A percentile compares a stretch with the other conserved stretches of the same genome.
These are phyloP conservation scores for Pichia sporocuriosa DNA, from an alignment of 805 yeast genomes.

Conservation along the genomic window DNA sequence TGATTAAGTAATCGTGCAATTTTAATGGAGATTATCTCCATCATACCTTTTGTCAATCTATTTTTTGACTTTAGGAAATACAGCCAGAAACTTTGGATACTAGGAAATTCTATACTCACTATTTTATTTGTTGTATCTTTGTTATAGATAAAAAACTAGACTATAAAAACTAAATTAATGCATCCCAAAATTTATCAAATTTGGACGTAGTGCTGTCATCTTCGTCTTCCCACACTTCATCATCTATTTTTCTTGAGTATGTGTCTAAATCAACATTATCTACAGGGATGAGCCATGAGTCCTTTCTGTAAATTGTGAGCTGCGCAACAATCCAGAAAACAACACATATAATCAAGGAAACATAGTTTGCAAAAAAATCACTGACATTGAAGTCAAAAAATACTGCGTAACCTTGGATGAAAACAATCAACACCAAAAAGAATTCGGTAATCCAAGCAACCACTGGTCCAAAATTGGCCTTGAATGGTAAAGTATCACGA, in stretches of 20 bases:
- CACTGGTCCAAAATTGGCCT: slow-evolving; percentile 64
- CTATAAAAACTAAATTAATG: no score
- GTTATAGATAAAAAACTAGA: no score
- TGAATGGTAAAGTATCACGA: slow-evolving; percentile 66
- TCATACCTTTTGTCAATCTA: no score
- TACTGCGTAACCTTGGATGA: slow-evolving; percentile 66
- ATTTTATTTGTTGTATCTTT: no score
- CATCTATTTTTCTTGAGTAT: slow-evolving; percentile 17
- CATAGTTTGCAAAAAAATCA: slow-evolving; percentile 62
- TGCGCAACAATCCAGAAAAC: slow-evolving; percentile 42
- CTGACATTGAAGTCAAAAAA: slow-evolving; percentile 51
- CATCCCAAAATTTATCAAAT: slow-evolving; percentile 14
- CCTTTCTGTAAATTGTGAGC: slow-evolving; percentile 47
- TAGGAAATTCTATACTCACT: no score
- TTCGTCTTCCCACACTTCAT: slow-evolving; percentile 53
- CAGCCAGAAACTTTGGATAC: no score
- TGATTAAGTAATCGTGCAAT: no score
- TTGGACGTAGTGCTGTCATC: slow-evolving; percentile 1
- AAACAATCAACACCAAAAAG: slow-evolving; percentile 47
- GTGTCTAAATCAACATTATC: slow-evolving; percentile 50
- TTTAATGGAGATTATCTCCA: no score
- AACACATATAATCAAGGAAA: slow-evolving; percentile 58
- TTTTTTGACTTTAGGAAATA: no score
- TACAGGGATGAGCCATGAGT: slow-evolving; percentile 38
- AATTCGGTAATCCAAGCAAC: slow-evolving; percentile 57